Evolutionary conservation across 352 stramenopile species (phyloP), one percentile per base, ranked within the genome.

Genomic region (Pseudoperonospora humuli): DNA sequence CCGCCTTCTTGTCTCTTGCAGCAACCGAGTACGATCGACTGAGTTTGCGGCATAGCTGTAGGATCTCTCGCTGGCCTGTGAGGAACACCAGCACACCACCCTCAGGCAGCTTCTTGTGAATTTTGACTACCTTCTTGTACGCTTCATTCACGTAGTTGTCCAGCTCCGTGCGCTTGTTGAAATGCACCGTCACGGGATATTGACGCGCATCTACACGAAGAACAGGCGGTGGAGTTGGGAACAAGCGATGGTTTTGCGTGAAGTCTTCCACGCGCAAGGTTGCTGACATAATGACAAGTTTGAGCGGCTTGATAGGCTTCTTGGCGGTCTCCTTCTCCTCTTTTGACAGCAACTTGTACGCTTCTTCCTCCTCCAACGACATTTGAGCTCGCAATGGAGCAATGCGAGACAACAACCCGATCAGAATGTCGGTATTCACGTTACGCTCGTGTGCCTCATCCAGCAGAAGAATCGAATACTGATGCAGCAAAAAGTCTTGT

Each of bases 1-100:
- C 48, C 24, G 60, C 29, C 57, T 78, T 61, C 37, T 75, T 74
- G 33, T 67, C 42, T 39, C 61, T 70, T 18, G 49, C 43, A 25
- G 51, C 42, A 7, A 64, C 46, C 1, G 63, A 70, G 53, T 84
- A 86, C 19, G 58, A 61, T 7, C 68, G 75, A 1, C 57, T 60
- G 5, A 93, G 62, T 50, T 87, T 81, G 7, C 73, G 69, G 41
- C 81, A 93, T n/a, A 96, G 70, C 45, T 95, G 79, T 14, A 87
- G 49, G 52, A 98, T 98, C 65, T 99, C 95, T 18, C 90, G 73
- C 64, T 98, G 93, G 11, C 96, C 96, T 4, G 96, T 98, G 0
- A 99, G 71, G 53, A 99, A 99, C 10, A 99, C 91, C 7, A 99
- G 76, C 27, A 99, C 89, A 8, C 92, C 96, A 31, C 96, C 96